Evolutionary conservation across 306 rosid genomes (phyloP).

Genomic region (Vachellia collinsii): DNA sequence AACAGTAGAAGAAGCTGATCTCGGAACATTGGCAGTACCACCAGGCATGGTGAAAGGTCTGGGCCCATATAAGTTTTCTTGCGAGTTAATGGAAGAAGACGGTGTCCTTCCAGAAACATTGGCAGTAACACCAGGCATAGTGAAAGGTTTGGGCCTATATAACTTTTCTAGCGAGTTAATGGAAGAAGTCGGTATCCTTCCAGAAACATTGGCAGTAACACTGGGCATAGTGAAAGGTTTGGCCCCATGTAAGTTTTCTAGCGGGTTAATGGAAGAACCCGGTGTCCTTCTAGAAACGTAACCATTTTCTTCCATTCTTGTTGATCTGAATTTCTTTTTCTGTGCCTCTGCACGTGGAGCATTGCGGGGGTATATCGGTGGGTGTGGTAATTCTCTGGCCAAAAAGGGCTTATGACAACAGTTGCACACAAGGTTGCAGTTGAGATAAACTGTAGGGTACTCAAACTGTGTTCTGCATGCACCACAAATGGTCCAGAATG

Average conservation of each 20-base stretch:
- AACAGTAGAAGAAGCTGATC: slow-evolving; percentile 46
- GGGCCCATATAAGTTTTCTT: slow-evolving; percentile 39
- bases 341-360: slow-evolving; percentile 38
- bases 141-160: slow-evolving; percentile 42
- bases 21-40: slow-evolving; percentile 31
- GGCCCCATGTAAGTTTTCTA: slow-evolving; percentile 37
- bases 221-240: slow-evolving; percentile 40
- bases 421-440: slow-evolving; percentile 50
- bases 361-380: slow-evolving; percentile 37
- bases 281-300: slow-evolving; percentile 45
- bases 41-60: slow-evolving; percentile 38
- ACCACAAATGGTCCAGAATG: slow-evolving; percentile 82
- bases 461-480: slow-evolving; percentile 62
- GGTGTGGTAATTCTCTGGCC: slow-evolving; percentile 58
- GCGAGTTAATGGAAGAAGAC: slow-evolving; percentile 40
- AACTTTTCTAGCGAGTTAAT: slow-evolving; percentile 35
- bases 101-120: slow-evolving; percentile 26
- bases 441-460: slow-evolving; percentile 47
- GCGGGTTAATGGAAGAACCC: slow-evolving; percentile 40
- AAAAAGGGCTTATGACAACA: slow-evolving; percentile 54
- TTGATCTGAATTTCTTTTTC: slow-evolving; percentile 44
- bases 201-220: slow-evolving; percentile 31
- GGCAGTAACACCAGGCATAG: slow-evolving; percentile 36
- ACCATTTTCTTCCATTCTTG: slow-evolving; percentile 37
- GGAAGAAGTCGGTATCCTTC: slow-evolving; percentile 32